Evolutionary conservation across 2,329 filamentous ascomycete genomes (phyloP).

Genomic region (Colletotrichum simmondsii): DNA sequence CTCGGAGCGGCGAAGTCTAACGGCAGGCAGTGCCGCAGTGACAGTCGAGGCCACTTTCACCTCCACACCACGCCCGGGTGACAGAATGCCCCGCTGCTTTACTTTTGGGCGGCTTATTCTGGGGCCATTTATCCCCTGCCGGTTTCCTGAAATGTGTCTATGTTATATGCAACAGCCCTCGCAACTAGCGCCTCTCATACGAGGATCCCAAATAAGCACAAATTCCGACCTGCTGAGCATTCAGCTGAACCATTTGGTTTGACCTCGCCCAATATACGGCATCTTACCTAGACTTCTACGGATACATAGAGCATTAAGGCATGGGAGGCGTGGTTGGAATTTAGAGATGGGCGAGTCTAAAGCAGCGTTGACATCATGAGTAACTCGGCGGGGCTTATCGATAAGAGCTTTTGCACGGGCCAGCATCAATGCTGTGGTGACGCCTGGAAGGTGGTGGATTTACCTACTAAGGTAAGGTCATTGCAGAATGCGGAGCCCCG

Average conservation of each 20-base stretch:
- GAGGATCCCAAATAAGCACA: not conserved
- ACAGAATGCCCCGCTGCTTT: constrained; percentile 22
- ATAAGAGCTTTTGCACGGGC: constrained; percentile 37
- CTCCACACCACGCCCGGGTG: constrained; percentile 7
- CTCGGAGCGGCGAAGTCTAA: constrained; percentile 28
- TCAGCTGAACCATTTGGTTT: not conserved
- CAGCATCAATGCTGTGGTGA: not conserved
- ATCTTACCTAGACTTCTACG: not conserved
- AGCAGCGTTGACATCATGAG: constrained; percentile 30
- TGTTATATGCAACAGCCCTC: not conserved
- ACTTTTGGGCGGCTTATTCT: not conserved
- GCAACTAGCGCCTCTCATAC: too few species aligned
- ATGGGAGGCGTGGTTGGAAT: not conserved
- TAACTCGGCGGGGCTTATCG: constrained; percentile 35
- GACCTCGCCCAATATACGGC: not conserved
- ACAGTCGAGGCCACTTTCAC: constrained; percentile 13
- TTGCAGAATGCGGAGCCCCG: constrained; percentile 13
- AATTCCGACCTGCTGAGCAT: not conserved
- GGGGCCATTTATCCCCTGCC: not conserved
- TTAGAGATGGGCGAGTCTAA: not conserved
- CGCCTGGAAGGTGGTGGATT: not conserved
- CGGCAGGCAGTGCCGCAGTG: constrained; percentile 2
- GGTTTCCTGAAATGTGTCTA: not conserved
- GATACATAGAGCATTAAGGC: not conserved
- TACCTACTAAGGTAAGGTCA: too few species aligned